These are phyloP conservation scores for Ceraceosorus guamensis DNA, from an alignment of 1,284 basidiomycete species.

Conservation along the genomic window DNA sequence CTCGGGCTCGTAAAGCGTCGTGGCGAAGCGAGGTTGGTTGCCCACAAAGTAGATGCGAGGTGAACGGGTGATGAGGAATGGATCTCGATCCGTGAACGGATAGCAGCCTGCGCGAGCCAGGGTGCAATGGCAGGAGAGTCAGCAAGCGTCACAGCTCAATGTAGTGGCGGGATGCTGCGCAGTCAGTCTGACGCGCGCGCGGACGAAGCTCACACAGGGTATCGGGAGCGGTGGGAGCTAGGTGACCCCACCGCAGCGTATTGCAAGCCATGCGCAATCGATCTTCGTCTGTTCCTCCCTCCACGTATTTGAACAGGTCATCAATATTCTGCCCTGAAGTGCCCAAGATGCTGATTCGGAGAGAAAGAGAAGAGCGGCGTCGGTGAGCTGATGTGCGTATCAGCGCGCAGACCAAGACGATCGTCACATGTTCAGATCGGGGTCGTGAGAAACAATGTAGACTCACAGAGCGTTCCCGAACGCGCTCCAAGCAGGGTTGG, in stretches of 20 bases:
- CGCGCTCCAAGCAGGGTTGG: conserved; percentile 82
- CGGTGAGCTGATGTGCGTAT: not conserved
- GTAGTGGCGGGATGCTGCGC: not conserved
- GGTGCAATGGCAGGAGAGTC: not conserved
- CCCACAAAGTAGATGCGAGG: conserved; percentile 90
- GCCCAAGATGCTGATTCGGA: conserved; percentile 58
- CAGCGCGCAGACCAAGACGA: not conserved
- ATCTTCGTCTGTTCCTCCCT: conserved; percentile 15
- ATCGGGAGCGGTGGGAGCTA: conserved; percentile 95
- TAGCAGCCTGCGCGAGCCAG: conserved; percentile 64
- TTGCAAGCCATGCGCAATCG: conserved; percentile 66
- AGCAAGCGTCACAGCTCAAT: not conserved
- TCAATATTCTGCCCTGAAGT: conserved; percentile 87
- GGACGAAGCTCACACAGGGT: conserved; percentile 62
- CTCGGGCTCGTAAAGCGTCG: conserved; percentile 40
- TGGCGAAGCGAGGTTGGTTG: conserved; percentile 62
- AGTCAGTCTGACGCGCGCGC: not conserved
- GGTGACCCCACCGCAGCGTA: conserved; percentile 85
- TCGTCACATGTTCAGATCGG: not conserved
- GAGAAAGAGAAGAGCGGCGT: not conserved
- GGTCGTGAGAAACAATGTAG: no score
- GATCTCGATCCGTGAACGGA: conserved; percentile 79
- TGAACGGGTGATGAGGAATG: conserved; percentile 74
- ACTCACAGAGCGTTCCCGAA: conserved; percentile 50
- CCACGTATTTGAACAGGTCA: conserved; percentile 88